Base-by-base conservation (phyloP, 257 asterid genomes). In the Solanum pimpinellifolium region DNA sequence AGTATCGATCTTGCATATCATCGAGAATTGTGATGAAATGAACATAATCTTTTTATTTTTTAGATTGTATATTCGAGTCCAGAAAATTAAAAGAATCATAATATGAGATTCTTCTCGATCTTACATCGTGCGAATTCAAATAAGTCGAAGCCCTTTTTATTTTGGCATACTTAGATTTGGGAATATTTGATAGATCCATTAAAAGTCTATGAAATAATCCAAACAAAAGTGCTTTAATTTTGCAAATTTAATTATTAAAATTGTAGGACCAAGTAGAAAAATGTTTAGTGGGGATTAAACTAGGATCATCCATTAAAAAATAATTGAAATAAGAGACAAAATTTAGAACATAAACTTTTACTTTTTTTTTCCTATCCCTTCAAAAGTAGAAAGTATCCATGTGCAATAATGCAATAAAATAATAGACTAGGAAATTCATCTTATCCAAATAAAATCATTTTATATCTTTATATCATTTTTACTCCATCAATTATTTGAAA, bases 141-240 rank as follows among this genome's bases (percentile, higher is more conserved):
- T 29, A 7, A 69, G 3, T 29, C 23, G 2, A 29, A 31, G 0
- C 0, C 9, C 21, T 27, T 68, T 11, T 13, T 68, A 68, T 13
- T 68, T 68, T 68, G 29, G 75, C 96, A 90, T 78, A 91, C 75
- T 33, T 33, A 18, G 14, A 7, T 33, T 25, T 33, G 5, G n/a
- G n/a, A 68, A 27, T 15, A 70, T 4, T 70, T 33, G 18, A 31
- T 70, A 70, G 73, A 66, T 25, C 2, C 73, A 66, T 18, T 68
- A 12, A 66, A 27, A 25, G 25, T 66, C n/a, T 70, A 31, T 9
- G 77, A 70, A 33, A 4, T 31, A 33, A 33, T 33, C 42, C 77
- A 70, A 66, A 16, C 2, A 72, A 33, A 72, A 42, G 77, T 70
- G 44, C 18, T 31, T 31, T 62, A 62, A 23, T 62, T 62, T 33